Percentiles rank a stretch among this genome's conserved stretches.
These are phyloP conservation scores for Hura crepitans DNA, from an alignment of 441 rosid species.

Conservation along the genomic window DNA sequence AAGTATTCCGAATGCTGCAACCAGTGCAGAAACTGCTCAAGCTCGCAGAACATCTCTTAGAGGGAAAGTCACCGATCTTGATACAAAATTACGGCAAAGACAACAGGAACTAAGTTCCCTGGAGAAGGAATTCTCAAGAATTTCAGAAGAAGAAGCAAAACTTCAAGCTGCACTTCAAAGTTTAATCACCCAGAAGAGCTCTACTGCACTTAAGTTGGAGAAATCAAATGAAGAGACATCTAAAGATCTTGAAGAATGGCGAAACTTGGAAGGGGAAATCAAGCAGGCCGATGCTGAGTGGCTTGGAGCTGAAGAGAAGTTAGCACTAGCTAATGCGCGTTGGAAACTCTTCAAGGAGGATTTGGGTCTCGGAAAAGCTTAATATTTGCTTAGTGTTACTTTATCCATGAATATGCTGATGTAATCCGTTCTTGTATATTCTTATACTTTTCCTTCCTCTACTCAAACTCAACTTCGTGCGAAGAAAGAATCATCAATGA, in stretches of 20 bases:
- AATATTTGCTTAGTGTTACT: too few species aligned
- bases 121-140: constrained; percentile 2
- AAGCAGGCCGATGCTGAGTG: constrained; percentile 6
- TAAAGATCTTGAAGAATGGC: constrained; percentile 20
- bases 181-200: constrained; percentile 1
- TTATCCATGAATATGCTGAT: not conserved
- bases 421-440: not conserved
- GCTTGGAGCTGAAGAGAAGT: constrained; percentile 17
- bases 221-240: not conserved
- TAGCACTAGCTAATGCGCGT: constrained; percentile 16
- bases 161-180: constrained; percentile 3
- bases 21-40: not conserved
- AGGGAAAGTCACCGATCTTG: not conserved
- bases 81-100: constrained; percentile 5
- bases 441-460: too few species aligned
- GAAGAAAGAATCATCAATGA: too few species aligned
- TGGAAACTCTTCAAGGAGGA: constrained; percentile 23
- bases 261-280: constrained; percentile 8
- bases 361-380: constrained; percentile 7
- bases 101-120: constrained; percentile 10
- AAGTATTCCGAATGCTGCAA: not conserved
- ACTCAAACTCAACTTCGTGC: too few species aligned
- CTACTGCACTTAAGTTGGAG: constrained; percentile 10
- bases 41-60: constrained; percentile 6
- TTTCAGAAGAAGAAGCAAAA: constrained; percentile 20